A percentile compares a stretch with the other conserved stretches of the same genome.
Evolutionary conservation across 306 rosid species (phyloP).

Genomic region (Lotus japonicus): DNA sequence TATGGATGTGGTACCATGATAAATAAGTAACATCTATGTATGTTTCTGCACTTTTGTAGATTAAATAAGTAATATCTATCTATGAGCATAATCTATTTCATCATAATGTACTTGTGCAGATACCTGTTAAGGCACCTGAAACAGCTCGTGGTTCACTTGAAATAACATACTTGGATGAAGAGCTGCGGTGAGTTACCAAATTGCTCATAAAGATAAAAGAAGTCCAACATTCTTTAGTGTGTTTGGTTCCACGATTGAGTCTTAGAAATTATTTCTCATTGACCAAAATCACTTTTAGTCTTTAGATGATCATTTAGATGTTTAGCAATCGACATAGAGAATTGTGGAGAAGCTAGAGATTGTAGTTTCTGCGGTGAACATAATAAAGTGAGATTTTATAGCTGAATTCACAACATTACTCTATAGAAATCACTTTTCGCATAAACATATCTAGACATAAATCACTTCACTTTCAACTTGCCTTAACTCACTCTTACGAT

Average conservation of each 20-base stretch:
- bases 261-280: too few relatives aligned
- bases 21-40: neutral
- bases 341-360: too few relatives aligned
- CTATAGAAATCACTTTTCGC: neutral
- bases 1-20: neutral
- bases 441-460: too few relatives aligned
- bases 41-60: slow-evolving; percentile 5
- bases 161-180: slow-evolving; percentile 83
- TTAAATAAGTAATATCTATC: neutral
- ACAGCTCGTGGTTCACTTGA: slow-evolving; percentile 88
- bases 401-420: too few relatives aligned
- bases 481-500: too few relatives aligned
- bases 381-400: too few relatives aligned
- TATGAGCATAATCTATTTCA: neutral
- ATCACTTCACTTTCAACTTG: too few relatives aligned
- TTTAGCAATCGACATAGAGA: too few relatives aligned
- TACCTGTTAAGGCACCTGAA: slow-evolving; percentile 87
- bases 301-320: too few relatives aligned
- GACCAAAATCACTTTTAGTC: too few relatives aligned
- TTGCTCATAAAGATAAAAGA: neutral
- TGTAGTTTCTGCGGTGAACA: too few relatives aligned
- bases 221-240: neutral
- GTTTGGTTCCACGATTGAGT: too few relatives aligned
- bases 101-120: slow-evolving; percentile 34
- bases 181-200: slow-evolving; percentile 57